Evolutionary conservation across 2,329 filamentous ascomycete species (phyloP), one percentile per base, ranked within the genome.

Genomic region (Aspergillus felis): DNA sequence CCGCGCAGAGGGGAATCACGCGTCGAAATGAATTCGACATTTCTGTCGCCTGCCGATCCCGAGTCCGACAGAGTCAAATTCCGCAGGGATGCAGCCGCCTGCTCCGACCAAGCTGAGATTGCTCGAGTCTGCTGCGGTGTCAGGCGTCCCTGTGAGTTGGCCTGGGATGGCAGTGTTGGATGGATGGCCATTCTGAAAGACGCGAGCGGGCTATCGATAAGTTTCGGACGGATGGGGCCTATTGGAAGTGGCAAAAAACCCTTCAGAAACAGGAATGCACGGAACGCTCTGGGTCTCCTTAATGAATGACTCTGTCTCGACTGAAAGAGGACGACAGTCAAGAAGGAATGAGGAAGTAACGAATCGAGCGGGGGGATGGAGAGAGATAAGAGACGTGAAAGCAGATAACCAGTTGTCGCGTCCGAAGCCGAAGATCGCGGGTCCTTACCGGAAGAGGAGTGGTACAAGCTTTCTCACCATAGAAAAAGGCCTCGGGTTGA

Each of bases 31-130:
- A 84, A 81, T 46, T 87, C 48, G 83, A 49, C 86, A 79, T 5
- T 47, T 49, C 55, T 44, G 25, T 60, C 62, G 49, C 55, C 54
- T 2, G 53, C 27, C 5, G 62, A 57, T 24, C 57, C 61, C 3
- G 66, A 55, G 24, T 73, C 71, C 8, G 70, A 70, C 6, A 76
- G 61, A 47, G 68, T 66, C 56, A 77, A 55, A 20, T 67, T 66
- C 54, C 71, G 68, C 44, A 78, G 60, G 28, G 75, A 74, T 38
- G 73, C 68, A 46, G 74, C 65, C 28, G 76, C 74, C 61, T 78
- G 74, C 59, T 78, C 76, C 14, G 87, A 86, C 88, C 88, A 90
- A 35, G 85, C 81, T 60, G 87, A 87, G 58, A 90, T 86, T 60
- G 88, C 84, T 54, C 84, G 77, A 53, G 77, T 74, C 58, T 74